Evolutionary conservation across 257 asterid genomes (phyloP), one percentile per base, ranked within the genome.

Genomic region (Solanum pinnatisectum): DNA sequence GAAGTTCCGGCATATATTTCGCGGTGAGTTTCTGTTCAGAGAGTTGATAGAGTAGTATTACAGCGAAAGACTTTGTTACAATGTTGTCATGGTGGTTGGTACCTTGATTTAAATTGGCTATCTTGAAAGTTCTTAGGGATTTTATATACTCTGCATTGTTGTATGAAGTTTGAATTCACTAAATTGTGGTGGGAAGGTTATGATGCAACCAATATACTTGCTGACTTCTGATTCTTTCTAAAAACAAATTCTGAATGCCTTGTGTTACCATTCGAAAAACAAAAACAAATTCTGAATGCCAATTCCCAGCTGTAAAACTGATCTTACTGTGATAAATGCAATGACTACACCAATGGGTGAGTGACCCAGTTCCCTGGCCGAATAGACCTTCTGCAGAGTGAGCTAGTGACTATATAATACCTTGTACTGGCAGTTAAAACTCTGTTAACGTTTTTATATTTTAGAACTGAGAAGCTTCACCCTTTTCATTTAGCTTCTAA

Each of bases 1-100:
- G 99, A 96, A 95, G 92, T 96, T 96, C 88, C 92, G 98, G 91
- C 99, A 96, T 90, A 96, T 96, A 27, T 96, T 96, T 90, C 95
- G 99, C 70, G 99, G 99, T 92, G 87, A 88, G 93, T 65, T 91
- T 92, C 67, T 83, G 11, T 83, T 35, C 37, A 56, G n/a, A 18
- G 49, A 35, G 68, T 37, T 74, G 49, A 32, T 82, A 52, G 40
- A 22, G 10, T 74, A 74, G 52, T 22, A 22, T 37, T 37, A 10
- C 83, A 36, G 25, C 6, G 5, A 10, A 37, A 74, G 33, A 11
- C 30, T 9, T 37, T 37, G 52, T 74, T 74, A 37, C 33, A 36
- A 74, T 74, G 83, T 74, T 82, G 32, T 82, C 5, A 30, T 49
- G 40, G 44, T 10, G 15, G 44, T 32, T 49, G 44, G 42, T 82